These are phyloP conservation scores for Salvia miltiorrhiza DNA, from an alignment of 257 asterid genomes.

Conservation along the genomic window DNA sequence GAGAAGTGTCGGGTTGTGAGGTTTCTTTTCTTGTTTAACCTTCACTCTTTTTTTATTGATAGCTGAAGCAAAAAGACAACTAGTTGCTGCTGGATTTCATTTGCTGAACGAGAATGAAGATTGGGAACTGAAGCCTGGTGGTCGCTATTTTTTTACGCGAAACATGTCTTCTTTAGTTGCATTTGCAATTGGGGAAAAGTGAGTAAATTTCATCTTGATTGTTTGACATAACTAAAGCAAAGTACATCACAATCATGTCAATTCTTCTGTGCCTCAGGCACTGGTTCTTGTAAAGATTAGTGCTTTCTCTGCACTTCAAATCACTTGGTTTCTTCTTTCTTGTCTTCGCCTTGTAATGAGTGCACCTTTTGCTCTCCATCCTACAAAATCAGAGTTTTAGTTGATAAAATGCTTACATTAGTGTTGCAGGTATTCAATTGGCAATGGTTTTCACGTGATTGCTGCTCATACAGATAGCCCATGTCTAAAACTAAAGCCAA, in stretches of 20 bases:
- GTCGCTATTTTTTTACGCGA: slow-evolving; percentile 92
- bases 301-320: background rate
- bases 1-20: background rate
- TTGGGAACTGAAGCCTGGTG: slow-evolving; percentile 96
- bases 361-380: slow-evolving; percentile 1
- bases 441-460: slow-evolving; percentile 87
- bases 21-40: background rate
- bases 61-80: slow-evolving; percentile 95
- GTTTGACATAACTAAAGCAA: slow-evolving; percentile 5
- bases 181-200: slow-evolving; percentile 92
- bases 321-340: slow-evolving; percentile 5
- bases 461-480: slow-evolving; percentile 99
- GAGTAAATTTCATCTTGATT: slow-evolving; percentile 33
- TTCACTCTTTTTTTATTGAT: slow-evolving; percentile 20
- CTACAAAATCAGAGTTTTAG: slow-evolving; percentile 1
- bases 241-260: slow-evolving; percentile 6
- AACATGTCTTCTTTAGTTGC: slow-evolving; percentile 98
- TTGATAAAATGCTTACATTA: slow-evolving; percentile 26
- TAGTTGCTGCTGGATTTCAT: slow-evolving; percentile 88
- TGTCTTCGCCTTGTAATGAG: slow-evolving; percentile 6
- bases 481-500: slow-evolving; percentile 95
- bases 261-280: background rate
- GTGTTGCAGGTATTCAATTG: slow-evolving; percentile 80
- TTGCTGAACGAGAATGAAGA: slow-evolving; percentile 85
- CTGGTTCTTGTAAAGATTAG: background rate